A percentile compares a stretch with the other conserved stretches of the same genome.
Conservation (phyloP, 164 flowering plant species). For the Akebia trifoliata region DNA sequence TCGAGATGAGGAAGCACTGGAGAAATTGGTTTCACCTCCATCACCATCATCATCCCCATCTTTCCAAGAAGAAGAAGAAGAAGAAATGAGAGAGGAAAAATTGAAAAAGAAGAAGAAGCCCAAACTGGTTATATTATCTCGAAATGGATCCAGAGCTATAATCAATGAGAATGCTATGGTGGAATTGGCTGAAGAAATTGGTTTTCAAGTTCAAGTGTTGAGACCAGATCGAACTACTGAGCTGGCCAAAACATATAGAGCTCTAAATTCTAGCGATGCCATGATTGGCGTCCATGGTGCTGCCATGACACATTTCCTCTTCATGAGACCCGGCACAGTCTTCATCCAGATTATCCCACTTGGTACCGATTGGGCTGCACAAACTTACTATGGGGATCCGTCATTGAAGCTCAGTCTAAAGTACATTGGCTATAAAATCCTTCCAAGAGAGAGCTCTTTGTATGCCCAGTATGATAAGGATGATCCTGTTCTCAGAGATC, state of each 20-base stretch:
- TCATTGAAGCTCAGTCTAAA: constrained; percentile 68
- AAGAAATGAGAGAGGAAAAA: neutral
- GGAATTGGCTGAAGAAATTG: constrained; percentile 58
- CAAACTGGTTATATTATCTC: constrained; percentile 53
- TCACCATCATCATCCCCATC: too few species aligned
- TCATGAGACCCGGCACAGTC: constrained; percentile 66
- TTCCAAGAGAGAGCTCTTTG: constrained; percentile 75
- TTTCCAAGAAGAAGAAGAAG: neutral
- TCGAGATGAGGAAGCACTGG: constrained; percentile 36
- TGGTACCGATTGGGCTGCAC: constrained; percentile 91
- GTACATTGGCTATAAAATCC: constrained; percentile 67
- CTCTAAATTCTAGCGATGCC: constrained; percentile 66
- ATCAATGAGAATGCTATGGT: constrained; percentile 56
- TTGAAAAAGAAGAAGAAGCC: constrained; percentile 34
- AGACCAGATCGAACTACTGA: constrained; percentile 58
- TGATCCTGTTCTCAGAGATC: constrained; percentile 71
- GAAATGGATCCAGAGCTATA: constrained; percentile 74
- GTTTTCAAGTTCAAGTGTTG: constrained; percentile 64
- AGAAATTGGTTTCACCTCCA: constrained; percentile 18
- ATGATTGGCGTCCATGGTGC: constrained; percentile 98
- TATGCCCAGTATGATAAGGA: constrained; percentile 40
- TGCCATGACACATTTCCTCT: constrained; percentile 90
- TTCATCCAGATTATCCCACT: constrained; percentile 80
- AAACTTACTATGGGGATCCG: constrained; percentile 81
- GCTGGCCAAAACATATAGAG: constrained; percentile 68